Percentiles rank a stretch among this genome's conserved stretches.
Conservation (phyloP, 768 basidiomycete species). For the Lactifluus subvellereus region DNA sequence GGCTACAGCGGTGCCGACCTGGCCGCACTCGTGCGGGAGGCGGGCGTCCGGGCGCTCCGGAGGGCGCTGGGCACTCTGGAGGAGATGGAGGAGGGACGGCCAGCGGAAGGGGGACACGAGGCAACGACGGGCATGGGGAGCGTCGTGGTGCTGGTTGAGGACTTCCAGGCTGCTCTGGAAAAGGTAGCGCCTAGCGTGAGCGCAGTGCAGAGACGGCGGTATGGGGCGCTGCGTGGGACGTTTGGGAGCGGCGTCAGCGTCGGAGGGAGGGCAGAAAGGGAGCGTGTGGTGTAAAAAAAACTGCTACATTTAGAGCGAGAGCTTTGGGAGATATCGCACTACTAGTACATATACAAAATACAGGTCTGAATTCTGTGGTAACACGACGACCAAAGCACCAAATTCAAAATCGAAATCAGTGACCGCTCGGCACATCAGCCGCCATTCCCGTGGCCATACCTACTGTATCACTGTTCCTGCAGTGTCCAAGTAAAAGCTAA, state of each 20-base stretch:
- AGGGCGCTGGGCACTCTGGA: conserved; percentile 64
- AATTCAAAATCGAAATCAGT: no score
- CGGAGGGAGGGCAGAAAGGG: conserved; percentile 34
- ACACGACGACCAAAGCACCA: no score
- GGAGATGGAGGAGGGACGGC: conserved; percentile 41
- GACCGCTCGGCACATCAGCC: no score
- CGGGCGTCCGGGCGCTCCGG: conserved; percentile 78
- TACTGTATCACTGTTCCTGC: no score
- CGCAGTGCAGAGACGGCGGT: conserved; percentile 70
- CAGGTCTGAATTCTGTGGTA: no score
- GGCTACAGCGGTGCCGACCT: conserved; percentile 93
- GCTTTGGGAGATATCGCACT: neutral
- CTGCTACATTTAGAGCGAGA: neutral
- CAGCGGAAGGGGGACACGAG: conserved; percentile 25
- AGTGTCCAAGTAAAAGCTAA: no score
- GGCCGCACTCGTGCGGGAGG: conserved; percentile 82
- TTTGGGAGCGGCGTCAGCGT: conserved; percentile 78
- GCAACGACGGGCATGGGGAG: conserved; percentile 21
- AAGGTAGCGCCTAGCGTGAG: conserved; percentile 91
- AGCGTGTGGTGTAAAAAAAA: conserved; percentile 1
- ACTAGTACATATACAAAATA: no score
- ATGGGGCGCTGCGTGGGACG: conserved; percentile 72
- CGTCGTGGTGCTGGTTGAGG: conserved; percentile 50
- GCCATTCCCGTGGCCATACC: no score
- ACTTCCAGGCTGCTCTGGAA: conserved; percentile 69